These are phyloP conservation scores for Circinella umbellata DNA, from an alignment of 371 early-diverging fungal species.

Conservation along the genomic window DNA sequence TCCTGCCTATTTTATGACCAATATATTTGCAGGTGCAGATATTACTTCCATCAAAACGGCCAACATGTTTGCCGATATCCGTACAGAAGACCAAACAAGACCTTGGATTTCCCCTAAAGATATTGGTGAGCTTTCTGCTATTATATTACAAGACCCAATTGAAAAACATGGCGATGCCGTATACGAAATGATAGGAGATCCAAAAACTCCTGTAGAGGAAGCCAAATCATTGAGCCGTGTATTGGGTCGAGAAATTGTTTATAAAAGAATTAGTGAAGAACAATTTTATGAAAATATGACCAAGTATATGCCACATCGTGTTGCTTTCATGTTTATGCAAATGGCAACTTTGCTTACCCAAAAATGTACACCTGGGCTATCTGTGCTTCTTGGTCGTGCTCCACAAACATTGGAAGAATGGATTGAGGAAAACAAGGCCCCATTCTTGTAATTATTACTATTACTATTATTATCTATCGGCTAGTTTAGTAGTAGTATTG, in stretches of 20 bases:
- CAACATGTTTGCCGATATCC: slow-evolving; percentile 3
- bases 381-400: slow-evolving; percentile 21
- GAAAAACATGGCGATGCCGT: slow-evolving; percentile 24
- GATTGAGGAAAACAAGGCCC: slow-evolving; percentile 7
- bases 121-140: slow-evolving; percentile 22
- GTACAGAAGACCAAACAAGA: not conserved
- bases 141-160: slow-evolving; percentile 17
- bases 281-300: slow-evolving; percentile 12
- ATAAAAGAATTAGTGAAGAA: not conserved
- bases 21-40: slow-evolving; percentile 2
- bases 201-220: slow-evolving; percentile 13
- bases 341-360: not conserved
- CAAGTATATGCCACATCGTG: slow-evolving; percentile 8
- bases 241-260: slow-evolving; percentile 17
- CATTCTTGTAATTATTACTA: not conserved
- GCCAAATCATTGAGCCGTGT: slow-evolving; percentile 11
- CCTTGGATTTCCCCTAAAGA: slow-evolving; percentile 24
- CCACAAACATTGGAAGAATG: slow-evolving; percentile 25
- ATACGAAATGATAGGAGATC: slow-evolving; percentile 21
- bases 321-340: not conserved
- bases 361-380: slow-evolving; percentile 2
- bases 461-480: too few species aligned
- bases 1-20: slow-evolving; percentile 24
- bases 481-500: too few species aligned
- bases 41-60: not conserved